phyloP scores from a whole-genome alignment of 495 filamentous ascomycete species.

The Glutinoglossum americanum region DNA sequence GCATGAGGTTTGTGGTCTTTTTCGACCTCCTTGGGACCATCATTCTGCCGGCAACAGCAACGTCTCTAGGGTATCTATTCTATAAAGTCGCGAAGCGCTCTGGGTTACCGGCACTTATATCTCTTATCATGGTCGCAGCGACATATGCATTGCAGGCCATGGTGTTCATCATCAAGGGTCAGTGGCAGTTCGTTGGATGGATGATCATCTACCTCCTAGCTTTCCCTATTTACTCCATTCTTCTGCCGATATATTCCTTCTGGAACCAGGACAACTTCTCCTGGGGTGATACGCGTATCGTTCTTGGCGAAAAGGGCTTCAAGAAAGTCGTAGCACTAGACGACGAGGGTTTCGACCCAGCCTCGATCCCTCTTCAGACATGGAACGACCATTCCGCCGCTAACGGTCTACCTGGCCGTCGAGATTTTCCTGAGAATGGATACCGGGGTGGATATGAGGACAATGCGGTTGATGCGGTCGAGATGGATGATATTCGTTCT shows the following conservation, averaged over 20 bases:
- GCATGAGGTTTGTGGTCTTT: constrained; percentile 93
- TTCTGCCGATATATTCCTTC: constrained; percentile 89
- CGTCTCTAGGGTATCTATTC: background rate
- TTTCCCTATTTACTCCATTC: constrained; percentile 82
- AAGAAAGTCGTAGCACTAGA: constrained; percentile 36
- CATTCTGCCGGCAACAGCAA: constrained; percentile 23
- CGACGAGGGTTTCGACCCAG: no score
- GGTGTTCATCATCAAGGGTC: constrained; percentile 83
- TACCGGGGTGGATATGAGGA: no score
- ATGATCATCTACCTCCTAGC: constrained; percentile 95
- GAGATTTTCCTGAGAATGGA: no score
- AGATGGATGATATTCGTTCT: constrained; percentile 89
- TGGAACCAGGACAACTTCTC: constrained; percentile 97
- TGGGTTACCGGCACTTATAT: constrained; percentile 28
- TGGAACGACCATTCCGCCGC: no score
- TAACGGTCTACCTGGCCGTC: no score
- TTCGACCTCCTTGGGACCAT: constrained; percentile 87
- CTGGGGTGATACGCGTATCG: constrained; percentile 95
- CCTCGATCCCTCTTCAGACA: no score
- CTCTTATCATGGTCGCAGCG: constrained; percentile 65
- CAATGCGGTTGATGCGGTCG: no score
- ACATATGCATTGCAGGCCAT: constrained; percentile 89
- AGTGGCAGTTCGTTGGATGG: constrained; percentile 97
- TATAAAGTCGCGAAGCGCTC: background rate
- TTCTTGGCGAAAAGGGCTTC: constrained; percentile 75